Evolutionary conservation across 768 basidiomycete species (phyloP), one percentile per base, ranked within the genome.

Genomic region (Lanmaoa rubissima): DNA sequence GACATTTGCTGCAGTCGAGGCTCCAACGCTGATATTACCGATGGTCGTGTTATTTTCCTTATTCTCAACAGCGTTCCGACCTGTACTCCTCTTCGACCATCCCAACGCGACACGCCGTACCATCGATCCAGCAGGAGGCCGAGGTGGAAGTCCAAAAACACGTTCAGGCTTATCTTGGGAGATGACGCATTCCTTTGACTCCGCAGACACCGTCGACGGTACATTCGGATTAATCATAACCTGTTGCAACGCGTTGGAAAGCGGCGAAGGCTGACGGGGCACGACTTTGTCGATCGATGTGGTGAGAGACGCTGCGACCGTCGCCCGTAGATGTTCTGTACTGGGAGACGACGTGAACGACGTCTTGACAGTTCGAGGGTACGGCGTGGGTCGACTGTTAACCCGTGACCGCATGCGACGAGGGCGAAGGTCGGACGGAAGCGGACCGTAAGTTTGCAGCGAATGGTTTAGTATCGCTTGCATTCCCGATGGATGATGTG

Each of bases 401-500:
- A 85, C 89, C 14, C 88, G 80, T 1, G 86, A 87, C 36, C 87
- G 81, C 44, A 79, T 67, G 17, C 86, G 84, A 49, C 77, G 83
- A 26, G 79, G 78, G 7, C 84, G 82, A 19, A 90, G 77, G 48
- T 90, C 88, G 0, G 83, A 84, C 0, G 90, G 85, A n/a, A 92
- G 80, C 6, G 88, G 87, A 0, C 84, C 82, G 50, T 82, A 92
- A 51, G 76, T 87, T 69, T 88, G 78, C 36, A 88, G 74, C 1
- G 89, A 91, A 49, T 90, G 83, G 51, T 88, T 81, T 1, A 92
- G 75, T 53, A 92, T 73, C 0, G 88, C 88, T 61, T 82, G 81
- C 85, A 92, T 91, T 9, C 80, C 85, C 6, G 77, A 75, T 5
- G 81, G 82, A 61, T 88, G 78, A 4, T 72, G 69, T 4, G 89